Evolutionary conservation across 352 stramenopile genomes (phyloP).

Genomic region (Blastocystis sp.): DNA sequence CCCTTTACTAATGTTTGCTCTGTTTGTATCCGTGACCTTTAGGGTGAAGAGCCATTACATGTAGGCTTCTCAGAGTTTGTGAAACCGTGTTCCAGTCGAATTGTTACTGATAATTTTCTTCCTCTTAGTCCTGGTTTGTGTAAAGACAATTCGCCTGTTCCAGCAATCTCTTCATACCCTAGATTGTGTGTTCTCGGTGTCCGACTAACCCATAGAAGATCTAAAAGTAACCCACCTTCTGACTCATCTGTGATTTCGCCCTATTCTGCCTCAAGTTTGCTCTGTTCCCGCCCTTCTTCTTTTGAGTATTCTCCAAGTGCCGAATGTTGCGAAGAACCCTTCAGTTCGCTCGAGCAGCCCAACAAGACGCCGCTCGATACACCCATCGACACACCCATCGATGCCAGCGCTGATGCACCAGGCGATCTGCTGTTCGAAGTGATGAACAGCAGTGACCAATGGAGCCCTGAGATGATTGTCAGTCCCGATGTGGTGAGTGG

Average conservation of each 20-base stretch:
- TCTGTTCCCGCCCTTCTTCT: too few relatives aligned
- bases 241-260: too few relatives aligned
- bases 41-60: neutral
- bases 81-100: neutral
- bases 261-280: too few relatives aligned
- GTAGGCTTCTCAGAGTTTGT: neutral
- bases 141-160: neutral
- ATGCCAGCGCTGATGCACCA: too few relatives aligned
- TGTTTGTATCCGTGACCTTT: neutral
- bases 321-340: too few relatives aligned
- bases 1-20: neutral
- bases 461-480: neutral
- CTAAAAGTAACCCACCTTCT: too few relatives aligned
- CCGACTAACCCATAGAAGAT: too few relatives aligned
- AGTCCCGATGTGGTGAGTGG: neutral
- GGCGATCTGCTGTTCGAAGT: too few relatives aligned
- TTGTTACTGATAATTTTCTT: neutral
- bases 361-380: too few relatives aligned
- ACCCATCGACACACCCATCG: too few relatives aligned
- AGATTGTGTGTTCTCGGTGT: neutral
- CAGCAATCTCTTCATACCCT: neutral
- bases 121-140: neutral
- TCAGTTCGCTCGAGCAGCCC: too few relatives aligned
- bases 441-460: neutral
- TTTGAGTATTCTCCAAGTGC: too few relatives aligned